Base-by-base conservation (phyloP, 2,329 filamentous ascomycete species). In the Colletotrichum euphorbiae region DNA sequence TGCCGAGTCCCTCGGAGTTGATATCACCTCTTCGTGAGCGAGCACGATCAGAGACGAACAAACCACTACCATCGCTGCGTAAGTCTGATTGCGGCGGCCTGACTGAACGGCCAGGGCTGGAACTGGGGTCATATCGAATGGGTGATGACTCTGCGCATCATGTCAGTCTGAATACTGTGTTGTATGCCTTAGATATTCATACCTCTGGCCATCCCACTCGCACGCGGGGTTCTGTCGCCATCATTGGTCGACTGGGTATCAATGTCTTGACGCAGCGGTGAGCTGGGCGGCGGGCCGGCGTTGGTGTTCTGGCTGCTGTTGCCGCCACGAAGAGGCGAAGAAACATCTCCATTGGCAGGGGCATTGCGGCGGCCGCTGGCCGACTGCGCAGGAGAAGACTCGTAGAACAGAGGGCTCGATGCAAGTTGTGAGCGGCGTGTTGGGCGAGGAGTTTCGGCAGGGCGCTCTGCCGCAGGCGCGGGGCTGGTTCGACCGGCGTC, bases 51-150 rank as follows among this genome's bases (percentile, higher is more conserved):
- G 69, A 62, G 38, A 98, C 91, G 76, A 98, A 98, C 33, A 98
- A 85, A 5, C 90, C 92, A 75, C 94, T 97, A 81, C 91, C 93
- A 76, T 93, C 93, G 78, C 92, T 97, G 73, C 89, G 89, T 69
- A 93, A 84, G 76, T 95, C 90, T 59, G 92, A 91, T 71, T 90
- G 89, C 58, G 83, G 82, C 55, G 87, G 84, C 71, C 87, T 81
- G 64, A 85, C 80, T 71, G 82, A 84, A 75, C 88, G 89, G n/a
- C 89, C 90, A 28, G 93, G 93, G 76, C 93, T 97, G 42, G 95
- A 97, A 79, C 93, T 97, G 40, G 93, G 90, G 64, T 93, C 93
- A 77, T 98, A 98, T 77, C 90, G 89, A 72, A 98, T 93, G 1
- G 95, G 95, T 1, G 95, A 98, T 0, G 95, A 98, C 75, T 94